Evolutionary conservation across 177 flowering plant species (phyloP).

Genomic region (Telopea speciosissima): DNA sequence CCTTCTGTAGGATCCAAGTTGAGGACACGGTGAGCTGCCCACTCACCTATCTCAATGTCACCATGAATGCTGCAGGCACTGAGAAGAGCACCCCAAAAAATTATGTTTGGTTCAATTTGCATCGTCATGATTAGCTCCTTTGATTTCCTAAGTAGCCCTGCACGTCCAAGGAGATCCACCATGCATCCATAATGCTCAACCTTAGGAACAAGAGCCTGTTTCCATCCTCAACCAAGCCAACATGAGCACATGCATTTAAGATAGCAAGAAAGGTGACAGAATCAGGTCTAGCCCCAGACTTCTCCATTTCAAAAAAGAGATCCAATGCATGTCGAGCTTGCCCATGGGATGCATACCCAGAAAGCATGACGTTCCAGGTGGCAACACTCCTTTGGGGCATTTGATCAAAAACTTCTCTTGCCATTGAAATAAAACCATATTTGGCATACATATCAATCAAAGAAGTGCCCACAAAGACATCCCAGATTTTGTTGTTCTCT

Average conservation of each 20-base stretch:
- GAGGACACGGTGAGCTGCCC: conserved; percentile 5
- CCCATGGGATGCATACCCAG: conserved; percentile 6
- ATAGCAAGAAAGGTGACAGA: conserved; percentile 5
- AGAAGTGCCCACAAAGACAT: conserved; percentile 14
- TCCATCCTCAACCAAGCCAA: conserved; percentile 1
- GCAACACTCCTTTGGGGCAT: conserved; percentile 9
- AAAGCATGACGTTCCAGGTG: conserved; percentile 7
- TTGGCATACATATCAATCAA: conserved; percentile 72
- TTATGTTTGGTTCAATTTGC: conserved; percentile 4
- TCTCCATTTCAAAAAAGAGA: conserved; percentile 4
- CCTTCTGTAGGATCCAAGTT: conserved; percentile 7
- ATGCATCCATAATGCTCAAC: conserved; percentile 9
- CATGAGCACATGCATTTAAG: conserved; percentile 7
- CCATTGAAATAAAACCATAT: conserved; percentile 37
- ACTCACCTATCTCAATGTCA: conserved; percentile 7
- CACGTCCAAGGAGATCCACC: conserved; percentile 9
- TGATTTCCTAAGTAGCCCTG: conserved; percentile 1
- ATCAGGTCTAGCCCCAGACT: conserved; percentile 5
- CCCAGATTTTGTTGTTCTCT: conserved; percentile 9
- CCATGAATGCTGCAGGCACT: conserved; percentile 8
- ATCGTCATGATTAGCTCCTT: conserved; percentile 4
- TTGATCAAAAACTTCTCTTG: conserved; percentile 3
- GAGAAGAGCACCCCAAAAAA: conserved; percentile 7
- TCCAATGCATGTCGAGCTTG: neutral
- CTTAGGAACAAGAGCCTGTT: neutral